Evolutionary conservation across 371 early-diverging fungal genomes (phyloP), one percentile per base, ranked within the genome.

Genomic region (Smittium mucronatum): DNA sequence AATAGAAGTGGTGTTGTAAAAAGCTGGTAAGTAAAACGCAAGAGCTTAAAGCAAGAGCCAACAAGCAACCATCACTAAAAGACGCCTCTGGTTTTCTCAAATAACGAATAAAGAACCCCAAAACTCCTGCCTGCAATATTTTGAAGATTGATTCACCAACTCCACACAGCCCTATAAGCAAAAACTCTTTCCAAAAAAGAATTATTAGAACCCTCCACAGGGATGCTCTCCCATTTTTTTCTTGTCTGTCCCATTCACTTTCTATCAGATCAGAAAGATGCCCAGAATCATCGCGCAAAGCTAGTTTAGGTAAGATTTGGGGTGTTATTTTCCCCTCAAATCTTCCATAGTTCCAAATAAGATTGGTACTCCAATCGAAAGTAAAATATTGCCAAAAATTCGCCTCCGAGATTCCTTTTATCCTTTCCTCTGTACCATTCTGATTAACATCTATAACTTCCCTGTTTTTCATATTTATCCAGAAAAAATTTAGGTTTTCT

Each of bases 1-100:
- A 84, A 68, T 79, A 80, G 33, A 72, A 75, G 8, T 77, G 57
- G 68, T 82, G 83, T 69, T 77, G 83, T 29, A 81, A 58, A 33
- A 81, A 25, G 0, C 75, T 77, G n/a, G 75, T 70, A 32, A 67
- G 1, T 33, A 75, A 30, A 15, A 74, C 72, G 34, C 63, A 70
- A 2, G 76, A 29, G 0, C 76, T 70, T 34, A 83, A 58, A 31
- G 73, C 74, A n/a, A 71, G n/a, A 1, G 79, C 76, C 34, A 34
- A 74, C 16, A 71, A 36, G 63, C 71, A 80, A 17, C 80, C 83
- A 30, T 77, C 26, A 64, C 30, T 26, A 0, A n/a, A 2, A 8
- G 31, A 32, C 33, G 35, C 57, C 26, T 29, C 33, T 15, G 71
- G 67, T 5, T 81, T 67, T 58, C 78, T 76, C 61, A 82, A 82